Conservation (phyloP, 768 basidiomycete genomes). For the Tulasnella sp. region DNA sequence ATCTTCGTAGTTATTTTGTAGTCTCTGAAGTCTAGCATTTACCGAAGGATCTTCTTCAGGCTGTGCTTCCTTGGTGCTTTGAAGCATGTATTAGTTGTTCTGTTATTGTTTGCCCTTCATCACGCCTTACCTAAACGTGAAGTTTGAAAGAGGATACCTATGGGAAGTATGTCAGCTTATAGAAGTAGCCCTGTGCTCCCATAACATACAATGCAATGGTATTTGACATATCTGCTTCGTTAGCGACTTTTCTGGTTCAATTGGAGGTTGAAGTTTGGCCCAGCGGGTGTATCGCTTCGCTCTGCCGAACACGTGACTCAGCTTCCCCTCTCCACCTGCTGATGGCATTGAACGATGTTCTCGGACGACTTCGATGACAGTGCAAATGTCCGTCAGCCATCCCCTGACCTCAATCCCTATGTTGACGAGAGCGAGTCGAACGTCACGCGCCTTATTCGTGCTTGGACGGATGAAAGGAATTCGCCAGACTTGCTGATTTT, state of each 20-base stretch:
- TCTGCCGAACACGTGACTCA: too few relatives aligned
- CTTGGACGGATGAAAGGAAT: conserved; percentile 79
- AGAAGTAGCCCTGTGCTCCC: background rate
- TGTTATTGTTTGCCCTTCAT: background rate
- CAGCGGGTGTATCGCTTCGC: too few relatives aligned
- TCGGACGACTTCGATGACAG: conserved; percentile 8
- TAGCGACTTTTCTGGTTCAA: background rate
- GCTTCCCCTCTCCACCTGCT: too few relatives aligned
- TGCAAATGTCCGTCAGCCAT: too few relatives aligned
- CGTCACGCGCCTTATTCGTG: conserved; percentile 55
- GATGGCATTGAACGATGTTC: too few relatives aligned
- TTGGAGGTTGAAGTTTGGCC: background rate
- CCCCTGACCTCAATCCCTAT: too few relatives aligned
- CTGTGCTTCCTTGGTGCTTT: conserved; percentile 88
- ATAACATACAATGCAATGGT: conserved; percentile 21
- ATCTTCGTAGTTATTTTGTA: conserved; percentile 94
- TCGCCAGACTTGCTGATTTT: conserved; percentile 67
- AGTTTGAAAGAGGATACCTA: conserved; percentile 80
- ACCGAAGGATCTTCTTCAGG: conserved; percentile 97
- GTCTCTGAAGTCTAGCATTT: conserved; percentile 79
- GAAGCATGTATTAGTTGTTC: background rate
- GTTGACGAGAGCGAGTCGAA: conserved; percentile 34
- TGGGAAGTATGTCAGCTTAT: background rate
- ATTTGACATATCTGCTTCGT: conserved; percentile 20
- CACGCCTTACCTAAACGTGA: conserved; percentile 64